A percentile compares a stretch with the other conserved stretches of the same genome.
Conservation (phyloP, 176 grass and related monocot genomes). For the Lolium perenne region DNA sequence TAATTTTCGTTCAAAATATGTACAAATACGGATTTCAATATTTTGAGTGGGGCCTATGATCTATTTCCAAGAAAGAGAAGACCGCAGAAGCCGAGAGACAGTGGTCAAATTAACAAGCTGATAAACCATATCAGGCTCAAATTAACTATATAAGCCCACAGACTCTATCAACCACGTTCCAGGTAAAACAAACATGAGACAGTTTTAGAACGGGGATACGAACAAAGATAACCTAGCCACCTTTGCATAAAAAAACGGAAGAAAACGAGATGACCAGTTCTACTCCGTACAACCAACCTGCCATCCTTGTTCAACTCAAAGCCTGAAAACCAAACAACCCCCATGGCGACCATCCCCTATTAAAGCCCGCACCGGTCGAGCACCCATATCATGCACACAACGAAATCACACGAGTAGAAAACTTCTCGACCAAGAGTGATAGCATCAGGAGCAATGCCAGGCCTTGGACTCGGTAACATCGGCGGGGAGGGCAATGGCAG, state of each 20-base stretch:
- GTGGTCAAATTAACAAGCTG: neutral
- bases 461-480: neutral
- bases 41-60: neutral
- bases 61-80: neutral
- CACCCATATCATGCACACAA: neutral
- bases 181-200: neutral
- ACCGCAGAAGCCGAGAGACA: neutral
- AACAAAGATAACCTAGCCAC: constrained; percentile 35
- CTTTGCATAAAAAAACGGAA: neutral
- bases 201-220: neutral
- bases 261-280: constrained; percentile 39
- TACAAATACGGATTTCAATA: too few species aligned
- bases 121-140: too few species aligned
- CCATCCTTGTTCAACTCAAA: constrained; percentile 37
- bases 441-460: constrained; percentile 40
- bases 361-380: constrained; percentile 33
- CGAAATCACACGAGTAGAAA: neutral
- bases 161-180: neutral
- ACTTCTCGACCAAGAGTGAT: neutral
- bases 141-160: neutral
- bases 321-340: constrained; percentile 58
- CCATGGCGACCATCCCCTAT: constrained; percentile 43
- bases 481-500: constrained; percentile 16
- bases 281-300: constrained; percentile 37
- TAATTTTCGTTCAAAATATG: too few species aligned